Base-by-base conservation (phyloP, 495 filamentous ascomycete species). In the Daldinia caldariorum region DNA sequence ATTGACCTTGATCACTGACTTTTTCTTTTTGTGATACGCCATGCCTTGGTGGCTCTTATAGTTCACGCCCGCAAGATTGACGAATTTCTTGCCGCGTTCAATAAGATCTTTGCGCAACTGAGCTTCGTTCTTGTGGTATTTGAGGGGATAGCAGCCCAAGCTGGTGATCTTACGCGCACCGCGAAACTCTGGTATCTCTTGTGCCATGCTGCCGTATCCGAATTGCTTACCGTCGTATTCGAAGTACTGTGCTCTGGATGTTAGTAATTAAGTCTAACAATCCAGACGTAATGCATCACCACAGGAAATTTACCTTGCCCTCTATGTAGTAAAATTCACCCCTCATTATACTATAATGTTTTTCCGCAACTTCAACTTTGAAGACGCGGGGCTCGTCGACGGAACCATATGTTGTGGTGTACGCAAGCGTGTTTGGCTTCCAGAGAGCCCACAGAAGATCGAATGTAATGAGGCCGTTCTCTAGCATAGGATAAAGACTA, bases 401-500 rank as follows among this genome's bases (percentile, higher is more conserved):
- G 49, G 86, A 89, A 3, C 91, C 91, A 70, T 97, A 95, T 1
- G 92, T 95, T 2, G 88, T 87, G 0, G 91, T 91, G 72, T 91
- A 94, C 1, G 90, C 90, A 39, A 97, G 87, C 13, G 92, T 92
- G 72, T 96, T 94, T 6, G 94, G 94, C 72, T 97, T 96, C 83
- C 92, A 94, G 6, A 97, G 79, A 2, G 94, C 93, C 94, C 94
- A 97, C 4, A 96, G 77, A 9, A 97, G 85, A 63, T 97, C 93
- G 65, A 94, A 97, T 5, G 93, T 96, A 76, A 97, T 97, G 58
- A 90, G 90, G 32, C 92, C 91, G 56, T 90, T 89, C 63, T 94
- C 89, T 14, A 97, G 83, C 72, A 97, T 84, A 0, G 94, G 93
- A 69, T 93, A 92, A 2, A 97, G 84, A 9, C 89, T 92, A 58